Base-by-base conservation (phyloP, 2,329 filamentous ascomycete genomes). In the Paecilomyces sp. region DNA sequence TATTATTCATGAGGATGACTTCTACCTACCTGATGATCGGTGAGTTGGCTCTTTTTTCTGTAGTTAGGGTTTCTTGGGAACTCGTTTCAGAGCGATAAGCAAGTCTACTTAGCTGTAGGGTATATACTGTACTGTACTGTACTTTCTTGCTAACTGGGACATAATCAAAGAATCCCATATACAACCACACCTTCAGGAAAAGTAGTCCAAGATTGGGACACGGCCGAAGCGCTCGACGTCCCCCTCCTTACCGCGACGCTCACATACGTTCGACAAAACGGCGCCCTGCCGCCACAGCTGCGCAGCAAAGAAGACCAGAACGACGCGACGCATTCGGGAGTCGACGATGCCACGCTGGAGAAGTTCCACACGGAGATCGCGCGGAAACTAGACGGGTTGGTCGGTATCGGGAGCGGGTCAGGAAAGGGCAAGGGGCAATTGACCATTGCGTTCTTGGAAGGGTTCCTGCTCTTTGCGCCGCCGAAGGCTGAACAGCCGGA, bases 1-100 rank as follows among this genome's bases (percentile, higher is more conserved):
- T 70, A 90, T 97, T 69, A 82, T 99, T 24, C 94, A 99, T 73
- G 87, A 96, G 73, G 94, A 99, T 78, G 94, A 99, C 75, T 99
- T 97, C 73, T 99, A 96, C 78, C 87, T 86, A 64, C 81, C 89
- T 0, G 93, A 97, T 71, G 77, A 83, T 31, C 83, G 91, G 83
- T 90, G 68, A 70, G 82, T 75, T 50, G 24, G 30, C n/a, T 31
- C 33, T 24, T 6, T 31, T 30, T 25, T 15, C 18, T 57, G 5
- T 36, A 51, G 30, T 51, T 52, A 22, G 34, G n/a, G 3, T 28
- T 28, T 28, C 25, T 6, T 22, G 22, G 22, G 25, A 28, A 28
- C n/a, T 55, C 51, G 28, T 3, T 33, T 25, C 25, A n/a, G 22
- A 3, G 3, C 3, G 25, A 28, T 28, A 28, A 28, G 25, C 25